Evolutionary conservation across 2,329 filamentous ascomycete species (phyloP), one percentile per base, ranked within the genome.

Genomic region (Hysterium pulicare): DNA sequence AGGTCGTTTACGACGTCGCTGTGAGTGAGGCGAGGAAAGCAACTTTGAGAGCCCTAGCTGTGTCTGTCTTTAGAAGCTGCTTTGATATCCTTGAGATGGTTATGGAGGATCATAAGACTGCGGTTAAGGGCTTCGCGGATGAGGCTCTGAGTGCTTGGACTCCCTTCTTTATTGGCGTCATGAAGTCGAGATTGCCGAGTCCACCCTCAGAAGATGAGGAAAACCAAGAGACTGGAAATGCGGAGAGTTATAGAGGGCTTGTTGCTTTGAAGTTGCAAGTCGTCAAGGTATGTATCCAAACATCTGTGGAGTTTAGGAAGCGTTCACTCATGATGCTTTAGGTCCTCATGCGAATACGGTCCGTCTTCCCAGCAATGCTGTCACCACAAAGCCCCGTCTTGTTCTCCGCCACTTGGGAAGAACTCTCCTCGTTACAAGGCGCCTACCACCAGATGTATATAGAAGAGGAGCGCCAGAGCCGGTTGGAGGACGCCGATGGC

Each of bases 31-130:
- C 76, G 47, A 82, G 87, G 55, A 90, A 87, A 61, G 77, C 86
- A 8, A 81, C 82, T 46, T 74, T 95, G 45, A 81, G 93, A 47
- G 89, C 90, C 22, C 75, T 97, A 53, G 87, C 93, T 30, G 85
- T 97, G 32, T 88, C 86, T 31, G 87, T 96, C 44, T 95, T 97
- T 74, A 81, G 89, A 44, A 83, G 83, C 37, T 95, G 89, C 69
- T 95, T 98, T 65, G 90, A 97, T 63, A 87, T 93, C 43, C 81
- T 98, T 71, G 90, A 97, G 69, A 95, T 96, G 81, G 87, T 97
- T 52, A 86, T 95, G 75, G 90, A 95, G 53, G 88, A 95, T 54
- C 87, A 97, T 69, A 87, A 87, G 58, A 78, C 79, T 44, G 87
- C 87, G 42, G 89, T 97, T 47, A 93, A 88, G 67, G 78, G 77